Evolutionary conservation across 2,329 filamentous ascomycete species (phyloP).

Genomic region (Penicillium sp.): DNA sequence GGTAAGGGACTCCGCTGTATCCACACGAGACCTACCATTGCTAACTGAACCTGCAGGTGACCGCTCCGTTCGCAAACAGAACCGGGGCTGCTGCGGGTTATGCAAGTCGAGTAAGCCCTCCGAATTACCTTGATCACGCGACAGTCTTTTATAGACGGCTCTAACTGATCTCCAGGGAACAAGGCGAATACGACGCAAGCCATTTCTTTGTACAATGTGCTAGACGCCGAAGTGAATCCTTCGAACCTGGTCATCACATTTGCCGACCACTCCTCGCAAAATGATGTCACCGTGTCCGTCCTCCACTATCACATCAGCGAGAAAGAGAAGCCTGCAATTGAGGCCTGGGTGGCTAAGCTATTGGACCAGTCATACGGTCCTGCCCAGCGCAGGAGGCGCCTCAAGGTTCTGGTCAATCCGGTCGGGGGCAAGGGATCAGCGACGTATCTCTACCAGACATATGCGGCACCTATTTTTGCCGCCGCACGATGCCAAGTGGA

Average conservation of each 20-base stretch:
- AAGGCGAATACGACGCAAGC: conserved; percentile 47
- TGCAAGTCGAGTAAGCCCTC: conserved; percentile 45
- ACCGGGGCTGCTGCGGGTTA: conserved; percentile 52
- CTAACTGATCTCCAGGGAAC: conserved; percentile 31
- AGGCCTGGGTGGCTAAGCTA: conserved; percentile 60
- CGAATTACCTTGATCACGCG: conserved; percentile 9
- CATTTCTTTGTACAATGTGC: conserved; percentile 75
- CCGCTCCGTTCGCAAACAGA: conserved; percentile 46
- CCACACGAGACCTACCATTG: background rate
- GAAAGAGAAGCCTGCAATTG: conserved; percentile 46
- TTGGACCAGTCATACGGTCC: conserved; percentile 65
- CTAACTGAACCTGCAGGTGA: conserved; percentile 46
- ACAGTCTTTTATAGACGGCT: background rate
- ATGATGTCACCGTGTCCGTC: conserved; percentile 55
- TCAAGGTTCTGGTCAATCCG: conserved; percentile 87
- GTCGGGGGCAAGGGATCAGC: conserved; percentile 79
- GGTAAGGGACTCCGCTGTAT: conserved; percentile 39
- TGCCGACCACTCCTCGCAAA: conserved; percentile 57
- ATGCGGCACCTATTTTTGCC: conserved; percentile 75
- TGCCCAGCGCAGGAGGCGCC: conserved; percentile 64
- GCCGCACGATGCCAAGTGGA: conserved; percentile 75
- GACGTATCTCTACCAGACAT: conserved; percentile 63
- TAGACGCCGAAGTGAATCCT: conserved; percentile 67
- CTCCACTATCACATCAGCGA: conserved; percentile 59
- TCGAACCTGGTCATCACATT: conserved; percentile 66